These are phyloP conservation scores for Plasmodium gaboni DNA, from an alignment of 169 alveolate species.

Conservation along the genomic window DNA sequence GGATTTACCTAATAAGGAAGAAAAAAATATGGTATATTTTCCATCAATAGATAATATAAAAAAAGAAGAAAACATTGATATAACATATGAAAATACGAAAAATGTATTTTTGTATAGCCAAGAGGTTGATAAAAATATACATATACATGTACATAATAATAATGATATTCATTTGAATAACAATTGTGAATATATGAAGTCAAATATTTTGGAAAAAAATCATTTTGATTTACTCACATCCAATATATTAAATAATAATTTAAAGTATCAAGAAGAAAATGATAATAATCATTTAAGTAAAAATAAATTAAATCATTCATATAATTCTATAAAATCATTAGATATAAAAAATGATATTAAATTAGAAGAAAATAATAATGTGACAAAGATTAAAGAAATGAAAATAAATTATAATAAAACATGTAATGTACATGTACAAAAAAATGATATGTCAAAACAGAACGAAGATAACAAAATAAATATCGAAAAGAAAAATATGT, in stretches of 20 bases:
- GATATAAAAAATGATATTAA: slow-evolving; percentile 12
- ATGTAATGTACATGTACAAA: background rate
- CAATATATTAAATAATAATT: slow-evolving; percentile 19
- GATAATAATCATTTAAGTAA: slow-evolving; percentile 5
- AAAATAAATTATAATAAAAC: background rate
- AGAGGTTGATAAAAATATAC: no score
- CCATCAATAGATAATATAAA: no score
- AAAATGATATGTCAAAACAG: background rate
- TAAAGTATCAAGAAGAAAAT: background rate
- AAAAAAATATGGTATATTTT: no score
- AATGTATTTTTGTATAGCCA: no score
- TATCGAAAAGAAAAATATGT: background rate
- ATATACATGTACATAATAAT: no score
- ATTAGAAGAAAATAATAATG: slow-evolving; percentile 10
- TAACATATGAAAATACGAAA: no score
- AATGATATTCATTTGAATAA: slow-evolving; percentile 8
- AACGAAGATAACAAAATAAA: background rate
- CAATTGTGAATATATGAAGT: background rate
- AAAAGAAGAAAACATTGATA: no score
- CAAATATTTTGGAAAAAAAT: background rate
- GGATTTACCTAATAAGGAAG: no score
- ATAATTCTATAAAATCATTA: slow-evolving; percentile 11
- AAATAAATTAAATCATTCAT: background rate
- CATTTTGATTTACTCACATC: background rate
- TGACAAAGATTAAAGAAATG: background rate